These are phyloP conservation scores for Zarea fungicola DNA, from an alignment of 2,329 filamentous ascomycete species.

Conservation along the genomic window DNA sequence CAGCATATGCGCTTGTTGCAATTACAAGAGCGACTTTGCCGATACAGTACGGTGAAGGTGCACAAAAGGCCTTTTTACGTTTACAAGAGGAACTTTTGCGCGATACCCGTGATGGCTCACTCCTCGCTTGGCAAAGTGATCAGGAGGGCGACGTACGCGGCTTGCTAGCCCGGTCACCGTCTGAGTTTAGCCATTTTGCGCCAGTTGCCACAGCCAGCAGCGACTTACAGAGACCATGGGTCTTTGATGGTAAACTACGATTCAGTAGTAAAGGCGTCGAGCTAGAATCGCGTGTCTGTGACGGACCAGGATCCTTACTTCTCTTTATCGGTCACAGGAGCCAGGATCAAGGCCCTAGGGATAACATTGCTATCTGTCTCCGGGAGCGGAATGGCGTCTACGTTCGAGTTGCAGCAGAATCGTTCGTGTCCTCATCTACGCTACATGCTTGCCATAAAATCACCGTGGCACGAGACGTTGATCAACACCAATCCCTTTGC, in stretches of 20 bases:
- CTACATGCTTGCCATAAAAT: neutral
- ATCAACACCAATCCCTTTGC: neutral
- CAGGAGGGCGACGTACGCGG: conserved; percentile 1
- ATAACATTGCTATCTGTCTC: conserved; percentile 1
- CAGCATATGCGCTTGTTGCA: conserved; percentile 1
- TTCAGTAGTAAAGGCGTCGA: conserved; percentile 10
- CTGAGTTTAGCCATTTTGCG: conserved; percentile 11
- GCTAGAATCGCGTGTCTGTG: conserved; percentile 1
- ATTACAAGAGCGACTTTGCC: neutral
- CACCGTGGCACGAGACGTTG: neutral
- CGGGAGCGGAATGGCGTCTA: conserved; percentile 6
- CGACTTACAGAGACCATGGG: conserved; percentile 2
- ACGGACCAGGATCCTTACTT: neutral
- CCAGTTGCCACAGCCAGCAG: neutral
- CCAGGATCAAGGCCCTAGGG: neutral
- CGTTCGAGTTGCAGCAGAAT: neutral
- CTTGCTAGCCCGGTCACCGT: conserved; percentile 8
- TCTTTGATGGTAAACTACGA: conserved; percentile 4
- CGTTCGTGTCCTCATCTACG: neutral
- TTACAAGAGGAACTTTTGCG: conserved; percentile 11
- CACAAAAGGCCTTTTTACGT: neutral
- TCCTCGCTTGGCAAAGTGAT: conserved; percentile 8
- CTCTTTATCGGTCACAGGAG: conserved; percentile 4
- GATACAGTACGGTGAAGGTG: conserved; percentile 10
- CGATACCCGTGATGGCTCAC: conserved; percentile 10